phyloP scores from a whole-genome alignment of 2,329 filamentous ascomycete genomes.

The Ophiostoma sp. region DNA sequence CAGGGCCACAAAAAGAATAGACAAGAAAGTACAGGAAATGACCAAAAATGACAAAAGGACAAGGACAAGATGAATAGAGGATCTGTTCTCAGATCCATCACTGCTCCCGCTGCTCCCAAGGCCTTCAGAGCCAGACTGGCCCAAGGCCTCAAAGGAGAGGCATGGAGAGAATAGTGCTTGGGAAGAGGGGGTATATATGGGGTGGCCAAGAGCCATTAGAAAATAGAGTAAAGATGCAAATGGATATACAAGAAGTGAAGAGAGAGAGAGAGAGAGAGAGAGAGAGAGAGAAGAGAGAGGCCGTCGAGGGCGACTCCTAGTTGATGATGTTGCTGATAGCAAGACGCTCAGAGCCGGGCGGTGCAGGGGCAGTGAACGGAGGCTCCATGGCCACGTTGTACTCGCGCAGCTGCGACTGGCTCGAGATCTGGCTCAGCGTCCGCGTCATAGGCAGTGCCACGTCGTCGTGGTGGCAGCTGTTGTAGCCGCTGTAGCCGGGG shows the following conservation, averaged over 20 bases:
- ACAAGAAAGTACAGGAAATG: neutral
- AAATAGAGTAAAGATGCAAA: neutral
- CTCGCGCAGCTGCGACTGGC: neutral
- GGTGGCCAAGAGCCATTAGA: neutral
- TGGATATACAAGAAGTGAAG: neutral
- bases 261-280: neutral
- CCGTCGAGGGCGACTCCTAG: neutral
- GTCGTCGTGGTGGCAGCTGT: neutral
- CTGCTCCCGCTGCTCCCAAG: neutral
- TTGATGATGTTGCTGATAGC: neutral
- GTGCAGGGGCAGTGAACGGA: neutral
- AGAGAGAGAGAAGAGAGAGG: neutral
- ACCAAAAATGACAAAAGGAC: too few species aligned
- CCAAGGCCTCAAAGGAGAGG: neutral
- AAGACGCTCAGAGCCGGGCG: neutral
- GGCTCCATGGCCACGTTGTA: neutral
- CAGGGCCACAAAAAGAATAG: neutral
- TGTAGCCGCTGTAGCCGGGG: neutral
- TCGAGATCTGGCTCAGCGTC: slow-evolving; percentile 1
- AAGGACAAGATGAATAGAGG: neutral
- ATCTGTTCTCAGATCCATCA: slow-evolving; percentile 7
- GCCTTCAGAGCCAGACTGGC: neutral
- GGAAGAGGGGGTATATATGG: neutral
- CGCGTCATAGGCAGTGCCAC: neutral
- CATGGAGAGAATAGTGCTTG: neutral